Percentiles rank a stretch among this genome's conserved stretches.
Evolutionary conservation across 345 rosid species (phyloP).

Genomic region (Salix purpurea): DNA sequence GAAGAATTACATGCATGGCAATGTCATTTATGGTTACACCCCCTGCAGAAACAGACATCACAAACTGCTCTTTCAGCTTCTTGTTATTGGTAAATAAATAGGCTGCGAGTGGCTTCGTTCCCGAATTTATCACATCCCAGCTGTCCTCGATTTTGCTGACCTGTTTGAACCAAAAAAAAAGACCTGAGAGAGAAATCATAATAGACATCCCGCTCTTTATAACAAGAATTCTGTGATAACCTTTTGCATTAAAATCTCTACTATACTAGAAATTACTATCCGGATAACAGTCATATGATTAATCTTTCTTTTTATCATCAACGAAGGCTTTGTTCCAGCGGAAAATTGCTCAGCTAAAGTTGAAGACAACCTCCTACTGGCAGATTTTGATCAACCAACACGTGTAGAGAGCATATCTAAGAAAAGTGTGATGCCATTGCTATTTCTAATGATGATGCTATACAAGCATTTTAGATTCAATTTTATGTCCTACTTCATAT

Average conservation of each 20-base stretch:
- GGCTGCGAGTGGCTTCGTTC: slow-evolving; percentile 89
- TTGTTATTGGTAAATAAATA: slow-evolving; percentile 74
- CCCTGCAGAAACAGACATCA: slow-evolving; percentile 70
- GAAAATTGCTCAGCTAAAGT: background rate
- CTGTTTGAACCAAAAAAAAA: slow-evolving; percentile 34
- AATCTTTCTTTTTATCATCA: background rate
- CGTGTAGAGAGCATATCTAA: background rate
- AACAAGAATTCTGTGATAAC: background rate
- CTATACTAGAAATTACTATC: background rate
- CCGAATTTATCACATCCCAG: slow-evolving; percentile 63
- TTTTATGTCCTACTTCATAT: background rate
- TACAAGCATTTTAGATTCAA: background rate
- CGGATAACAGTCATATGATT: background rate
- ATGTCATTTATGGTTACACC: slow-evolving; percentile 84
- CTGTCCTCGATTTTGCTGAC: slow-evolving; percentile 75
- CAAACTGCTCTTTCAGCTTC: slow-evolving; percentile 63
- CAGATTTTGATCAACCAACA: background rate
- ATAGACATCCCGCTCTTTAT: background rate
- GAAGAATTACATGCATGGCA: slow-evolving; percentile 60
- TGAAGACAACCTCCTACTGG: background rate
- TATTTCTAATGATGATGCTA: background rate
- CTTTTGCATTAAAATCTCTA: background rate
- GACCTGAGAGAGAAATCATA: background rate
- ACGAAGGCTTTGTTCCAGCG: background rate
- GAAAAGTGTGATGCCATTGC: background rate